Evolutionary conservation across 225 moss, liverwort and hornwort genomes (phyloP).

Genomic region (Bryum argenteum): DNA sequence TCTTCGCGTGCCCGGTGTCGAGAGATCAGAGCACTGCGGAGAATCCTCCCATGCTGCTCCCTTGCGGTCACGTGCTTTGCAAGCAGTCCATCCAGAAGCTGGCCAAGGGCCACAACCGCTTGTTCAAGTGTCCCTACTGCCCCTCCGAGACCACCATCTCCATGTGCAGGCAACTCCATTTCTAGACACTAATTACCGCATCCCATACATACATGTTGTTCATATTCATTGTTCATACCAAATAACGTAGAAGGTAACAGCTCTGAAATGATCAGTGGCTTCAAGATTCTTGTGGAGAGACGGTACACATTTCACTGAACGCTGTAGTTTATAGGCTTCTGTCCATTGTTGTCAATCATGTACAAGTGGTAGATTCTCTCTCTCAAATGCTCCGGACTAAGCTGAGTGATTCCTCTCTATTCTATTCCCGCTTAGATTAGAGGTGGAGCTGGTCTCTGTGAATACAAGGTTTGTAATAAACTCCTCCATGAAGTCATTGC

Average conservation of each 20-base stretch:
- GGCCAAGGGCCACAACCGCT: constrained; percentile 53
- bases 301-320: constrained; percentile 8
- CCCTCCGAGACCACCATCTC: constrained; percentile 55
- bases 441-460: constrained; percentile 34
- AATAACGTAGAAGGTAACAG: constrained; percentile 14
- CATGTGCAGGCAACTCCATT: constrained; percentile 55
- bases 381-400: constrained; percentile 19
- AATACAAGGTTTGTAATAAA: constrained; percentile 29
- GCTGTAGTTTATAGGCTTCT: not conserved
- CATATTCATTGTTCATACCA: constrained; percentile 34
- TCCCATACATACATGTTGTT: constrained; percentile 17
- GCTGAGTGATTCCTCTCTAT: not conserved
- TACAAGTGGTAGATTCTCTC: constrained; percentile 32
- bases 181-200: constrained; percentile 27
- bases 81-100: constrained; percentile 87
- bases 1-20: constrained; percentile 93
- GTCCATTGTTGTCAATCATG: constrained; percentile 22
- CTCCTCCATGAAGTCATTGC: constrained; percentile 23
- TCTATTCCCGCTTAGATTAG: constrained; percentile 2
- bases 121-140: constrained; percentile 65
- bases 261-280: constrained; percentile 10
- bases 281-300: constrained; percentile 20
- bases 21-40: constrained; percentile 80
- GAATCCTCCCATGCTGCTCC: constrained; percentile 95
- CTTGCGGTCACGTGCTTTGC: constrained; percentile 93